Base-by-base conservation (phyloP, 2,329 filamentous ascomycete species). In the Macrophomina phaseolina region DNA sequence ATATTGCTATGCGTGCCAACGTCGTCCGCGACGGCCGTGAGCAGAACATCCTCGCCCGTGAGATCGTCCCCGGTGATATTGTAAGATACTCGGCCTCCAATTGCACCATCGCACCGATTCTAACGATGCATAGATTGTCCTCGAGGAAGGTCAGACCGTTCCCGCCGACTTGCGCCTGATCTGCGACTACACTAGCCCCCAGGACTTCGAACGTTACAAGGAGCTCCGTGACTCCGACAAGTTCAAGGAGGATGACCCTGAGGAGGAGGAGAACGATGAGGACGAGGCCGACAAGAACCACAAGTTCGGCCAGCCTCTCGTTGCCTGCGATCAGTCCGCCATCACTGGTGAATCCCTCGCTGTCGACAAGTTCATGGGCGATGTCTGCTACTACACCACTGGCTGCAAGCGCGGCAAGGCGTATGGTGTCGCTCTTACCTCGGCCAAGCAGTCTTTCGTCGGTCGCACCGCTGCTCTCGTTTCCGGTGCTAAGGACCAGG, bases 381-480 rank as follows among this genome's bases (percentile, higher is more conserved):
- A 92, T 75, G 82, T 85, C 69, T 85, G 90, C 76, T 92, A 91
- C 85, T 92, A 92, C 83, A 92, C 90, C 69, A 92, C 90, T 70
- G 90, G 90, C 73, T 92, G 90, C 85, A 93, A 92, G 86, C 90
- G 90, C 77, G 90, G 90, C 75, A 91, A 91, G 82, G 88, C 89
- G 68, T 92, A 90, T 78, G 89, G 84, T 74, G 84, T 93, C 69
- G 85, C 89, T 74, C 86, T 86, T 68, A 86, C 88, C 71, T 87
- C 88, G 69, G 90, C 90, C 66, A 87, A 85, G 76, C 85, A 87
- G 80, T 92, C 90, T 67, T 93, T 92, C 82, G 90, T 92, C 78
- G 90, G 90, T 81, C 88, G 87, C 78, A 92, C 90, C 72, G 90
- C 90, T 69, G 86, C 87, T 72, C 85, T 92, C 62, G 90, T 92